phyloP scores from a whole-genome alignment of 2,329 filamentous ascomycete species.

The Chalaropsis thielavioides region DNA sequence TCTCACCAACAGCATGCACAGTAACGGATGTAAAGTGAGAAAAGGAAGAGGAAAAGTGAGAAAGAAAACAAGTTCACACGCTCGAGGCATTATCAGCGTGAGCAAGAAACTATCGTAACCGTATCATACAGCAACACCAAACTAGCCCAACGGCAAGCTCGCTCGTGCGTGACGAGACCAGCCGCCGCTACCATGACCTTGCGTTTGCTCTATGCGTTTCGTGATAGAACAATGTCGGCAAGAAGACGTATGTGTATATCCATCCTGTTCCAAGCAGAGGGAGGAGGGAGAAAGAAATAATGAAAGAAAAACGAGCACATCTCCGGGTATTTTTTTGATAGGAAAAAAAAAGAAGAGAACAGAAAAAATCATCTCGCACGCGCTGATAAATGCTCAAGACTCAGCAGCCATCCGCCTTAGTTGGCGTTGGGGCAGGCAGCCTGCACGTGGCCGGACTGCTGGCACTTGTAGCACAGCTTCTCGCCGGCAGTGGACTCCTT shows the following conservation, averaged over 20 bases:
- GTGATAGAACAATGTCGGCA: too few relatives aligned
- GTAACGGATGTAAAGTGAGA: slow-evolving; percentile 11
- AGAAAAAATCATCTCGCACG: background rate
- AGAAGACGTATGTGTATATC: background rate
- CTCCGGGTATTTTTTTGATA: slow-evolving; percentile 9
- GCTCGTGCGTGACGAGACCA: background rate
- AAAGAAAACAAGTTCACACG: background rate
- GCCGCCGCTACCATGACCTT: background rate
- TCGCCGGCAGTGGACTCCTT: slow-evolving; percentile 72
- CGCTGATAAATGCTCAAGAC: background rate
- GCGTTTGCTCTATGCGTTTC: background rate
- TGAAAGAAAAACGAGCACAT: slow-evolving; percentile 16
- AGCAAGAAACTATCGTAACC: background rate
- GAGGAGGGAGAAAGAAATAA: slow-evolving; percentile 1
- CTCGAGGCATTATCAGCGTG: background rate
- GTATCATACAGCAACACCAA: background rate
- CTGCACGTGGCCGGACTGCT: slow-evolving; percentile 77
- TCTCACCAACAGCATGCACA: background rate
- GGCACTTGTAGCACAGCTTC: slow-evolving; percentile 97
- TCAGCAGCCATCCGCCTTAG: slow-evolving; percentile 25
- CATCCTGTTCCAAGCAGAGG: background rate
- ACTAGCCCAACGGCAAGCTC: background rate
- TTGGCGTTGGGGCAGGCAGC: slow-evolving; percentile 73
- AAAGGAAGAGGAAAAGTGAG: background rate
- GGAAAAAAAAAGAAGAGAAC: slow-evolving; percentile 2